A percentile compares a stretch with the other conserved stretches of the same genome.
Evolutionary conservation across 495 filamentous ascomycete species (phyloP).

Genomic region (Cudoniella acicularis): DNA sequence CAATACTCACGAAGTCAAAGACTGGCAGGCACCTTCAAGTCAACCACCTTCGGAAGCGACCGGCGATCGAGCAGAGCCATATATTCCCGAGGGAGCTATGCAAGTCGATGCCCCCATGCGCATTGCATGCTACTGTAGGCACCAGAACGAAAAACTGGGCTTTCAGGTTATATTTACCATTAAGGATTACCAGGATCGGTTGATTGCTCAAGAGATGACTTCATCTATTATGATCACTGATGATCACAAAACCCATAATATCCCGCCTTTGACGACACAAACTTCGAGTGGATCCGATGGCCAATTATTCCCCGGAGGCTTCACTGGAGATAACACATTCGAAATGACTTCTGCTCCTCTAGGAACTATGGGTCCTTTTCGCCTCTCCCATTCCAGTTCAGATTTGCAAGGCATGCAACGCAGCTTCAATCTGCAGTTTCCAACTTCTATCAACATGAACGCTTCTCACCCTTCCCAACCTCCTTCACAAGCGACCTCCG

Average conservation of each 20-base stretch:
- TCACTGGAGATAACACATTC: slow-evolving; percentile 12
- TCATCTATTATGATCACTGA: slow-evolving; percentile 92
- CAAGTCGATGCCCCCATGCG: slow-evolving; percentile 85
- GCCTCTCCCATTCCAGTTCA: slow-evolving; percentile 34
- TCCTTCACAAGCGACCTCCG: slow-evolving; percentile 38
- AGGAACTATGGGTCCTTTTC: slow-evolving; percentile 24
- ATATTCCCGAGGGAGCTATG: slow-evolving; percentile 57
- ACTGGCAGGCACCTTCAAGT: slow-evolving; percentile 63
- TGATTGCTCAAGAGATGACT: slow-evolving; percentile 82
- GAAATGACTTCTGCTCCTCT: slow-evolving; percentile 14
- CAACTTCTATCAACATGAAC: slow-evolving; percentile 34
- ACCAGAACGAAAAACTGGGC: slow-evolving; percentile 86
- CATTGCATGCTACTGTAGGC: slow-evolving; percentile 95
- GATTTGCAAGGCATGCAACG: slow-evolving; percentile 54
- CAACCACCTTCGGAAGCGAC: slow-evolving; percentile 25
- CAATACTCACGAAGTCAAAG: slow-evolving; percentile 87
- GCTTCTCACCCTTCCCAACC: slow-evolving; percentile 17
- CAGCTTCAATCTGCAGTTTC: slow-evolving; percentile 36
- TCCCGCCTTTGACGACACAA: slow-evolving; percentile 36
- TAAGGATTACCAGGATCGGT: slow-evolving; percentile 67
- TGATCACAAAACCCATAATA: slow-evolving; percentile 82
- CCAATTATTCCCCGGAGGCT: slow-evolving; percentile 17
- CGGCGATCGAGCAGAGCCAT: slow-evolving; percentile 33
- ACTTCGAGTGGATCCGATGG: slow-evolving; percentile 20
- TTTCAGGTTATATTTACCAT: slow-evolving; percentile 94